Percentiles rank a stretch among this genome's conserved stretches.
phyloP scores from a whole-genome alignment of 768 basidiomycete species.

The Auricularia sp. region DNA sequence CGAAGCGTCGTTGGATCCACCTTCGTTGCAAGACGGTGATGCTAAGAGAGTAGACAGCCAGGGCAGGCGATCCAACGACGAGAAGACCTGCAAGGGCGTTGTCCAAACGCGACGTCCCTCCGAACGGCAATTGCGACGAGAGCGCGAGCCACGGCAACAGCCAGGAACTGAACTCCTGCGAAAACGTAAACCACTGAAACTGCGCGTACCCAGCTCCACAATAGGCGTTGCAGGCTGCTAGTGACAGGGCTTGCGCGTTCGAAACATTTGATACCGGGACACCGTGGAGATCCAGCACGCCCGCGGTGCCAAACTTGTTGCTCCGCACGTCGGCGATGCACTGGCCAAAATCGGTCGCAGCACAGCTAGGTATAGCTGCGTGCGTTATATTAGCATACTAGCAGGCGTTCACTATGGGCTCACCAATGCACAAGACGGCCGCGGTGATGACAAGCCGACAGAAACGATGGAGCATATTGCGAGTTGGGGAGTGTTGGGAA shows the following conservation, averaged over 20 bases:
- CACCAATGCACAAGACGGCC: no score
- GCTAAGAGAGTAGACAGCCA: slow-evolving; percentile 36
- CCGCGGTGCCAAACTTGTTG: neutral
- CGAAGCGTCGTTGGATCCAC: slow-evolving; percentile 29
- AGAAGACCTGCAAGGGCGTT: slow-evolving; percentile 34
- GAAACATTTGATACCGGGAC: neutral
- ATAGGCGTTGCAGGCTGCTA: neutral
- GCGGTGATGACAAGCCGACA: no score
- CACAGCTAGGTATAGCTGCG: neutral
- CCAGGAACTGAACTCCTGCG: slow-evolving; percentile 33
- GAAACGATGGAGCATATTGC: no score
- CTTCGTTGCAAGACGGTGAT: slow-evolving; percentile 34
- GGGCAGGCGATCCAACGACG: slow-evolving; percentile 33
- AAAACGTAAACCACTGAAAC: neutral
- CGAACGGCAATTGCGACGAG: slow-evolving; percentile 41
- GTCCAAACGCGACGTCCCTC: slow-evolving; percentile 27
- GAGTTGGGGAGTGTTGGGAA: no score
- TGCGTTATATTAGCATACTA: no score
- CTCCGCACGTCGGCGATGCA: neutral
- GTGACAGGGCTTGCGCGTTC: neutral
- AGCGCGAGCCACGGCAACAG: slow-evolving; percentile 39
- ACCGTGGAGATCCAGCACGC: neutral
- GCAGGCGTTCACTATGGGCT: no score
- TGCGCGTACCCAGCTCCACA: neutral
- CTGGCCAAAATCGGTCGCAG: neutral